Conservation (phyloP, 768 basidiomycete species). For the Amanita muscaria region DNA sequence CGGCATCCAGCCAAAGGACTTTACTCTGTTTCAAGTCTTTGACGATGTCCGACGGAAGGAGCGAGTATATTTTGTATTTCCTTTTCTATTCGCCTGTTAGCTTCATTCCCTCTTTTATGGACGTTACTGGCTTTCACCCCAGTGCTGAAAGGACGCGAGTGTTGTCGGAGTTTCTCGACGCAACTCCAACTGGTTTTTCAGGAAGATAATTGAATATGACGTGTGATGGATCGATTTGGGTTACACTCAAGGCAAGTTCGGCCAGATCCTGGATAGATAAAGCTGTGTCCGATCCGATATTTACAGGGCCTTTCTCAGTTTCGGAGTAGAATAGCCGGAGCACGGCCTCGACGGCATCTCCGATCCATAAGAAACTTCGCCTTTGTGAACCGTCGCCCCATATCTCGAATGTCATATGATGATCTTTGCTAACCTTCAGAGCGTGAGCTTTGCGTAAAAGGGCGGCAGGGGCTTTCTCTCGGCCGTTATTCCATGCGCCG, state of each 20-base stretch:
- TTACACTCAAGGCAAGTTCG: conserved; percentile 26
- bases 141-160: conserved; percentile 21
- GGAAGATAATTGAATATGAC: conserved; percentile 21
- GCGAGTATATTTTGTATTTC: conserved; percentile 21
- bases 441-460: conserved; percentile 44
- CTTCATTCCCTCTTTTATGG: conserved; percentile 39
- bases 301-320: conserved; percentile 26
- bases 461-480: conserved; percentile 52
- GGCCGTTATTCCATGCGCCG: conserved; percentile 43
- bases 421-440: conserved; percentile 14
- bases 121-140: conserved; percentile 32
- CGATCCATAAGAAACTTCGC: conserved; percentile 48
- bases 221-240: conserved; percentile 19
- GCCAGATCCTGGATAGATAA: conserved; percentile 36
- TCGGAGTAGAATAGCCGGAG: conserved; percentile 32
- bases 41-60: conserved; percentile 10
- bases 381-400: conserved; percentile 50
- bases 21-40: conserved; percentile 24
- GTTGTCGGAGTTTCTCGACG: conserved; percentile 46
- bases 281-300: conserved; percentile 42
- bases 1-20: conserved; percentile 27
- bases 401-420: conserved; percentile 31
- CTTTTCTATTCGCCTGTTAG: conserved; percentile 27
- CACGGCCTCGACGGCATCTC: conserved; percentile 45
- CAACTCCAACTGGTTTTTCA: conserved; percentile 36